Base-by-base conservation (phyloP, 129 eudicot species). In the Flaveria ramosissima region DNA sequence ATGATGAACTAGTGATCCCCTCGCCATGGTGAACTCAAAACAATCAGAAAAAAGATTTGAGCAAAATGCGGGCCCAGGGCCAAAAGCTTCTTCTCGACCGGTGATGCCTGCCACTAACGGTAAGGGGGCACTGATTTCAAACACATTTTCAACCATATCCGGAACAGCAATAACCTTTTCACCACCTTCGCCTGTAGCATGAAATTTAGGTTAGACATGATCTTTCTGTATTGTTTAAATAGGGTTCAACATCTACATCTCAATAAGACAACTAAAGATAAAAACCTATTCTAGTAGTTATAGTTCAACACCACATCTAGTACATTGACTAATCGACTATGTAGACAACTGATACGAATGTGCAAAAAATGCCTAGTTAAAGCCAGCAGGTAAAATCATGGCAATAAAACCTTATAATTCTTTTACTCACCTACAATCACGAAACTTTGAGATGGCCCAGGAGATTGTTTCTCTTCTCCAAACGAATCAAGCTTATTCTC, bases 71-170 rank as follows among this genome's bases (percentile, higher is more conserved):
- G 59, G 73, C 12, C 72, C 68, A 24, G 63, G 66, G 62, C 74
- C 77, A 71, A 73, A 62, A 36, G 15, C 32, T 27, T 86, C 84
- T 67, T 80, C 87, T 64, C 70, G 82, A 65, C 78, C 74, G 26
- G 79, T 61, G 61, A 83, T 73, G 69, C 89, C 79, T 21, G 80
- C 63, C 57, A 78, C 81, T 69, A 66, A 63, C 67, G 96, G 80
- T 36, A 70, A 68, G 21, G 86, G 69, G 55, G 74, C 86, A 78
- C 70, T 81, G 48, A 83, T 23, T 62, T 89, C 83, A 51, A 76
- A 69, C 52, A 75, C 86, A 76, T 78, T 81, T 65, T 75, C 84
- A 42, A 73, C 67, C 23, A 68, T 26, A 76, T 66, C 74, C 1
- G 77, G 48, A 26, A 63, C 67, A 27, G 30, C 41, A 62, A 21